Base-by-base conservation (phyloP, 345 rosid species). In the Eucalyptus marginata region DNA sequence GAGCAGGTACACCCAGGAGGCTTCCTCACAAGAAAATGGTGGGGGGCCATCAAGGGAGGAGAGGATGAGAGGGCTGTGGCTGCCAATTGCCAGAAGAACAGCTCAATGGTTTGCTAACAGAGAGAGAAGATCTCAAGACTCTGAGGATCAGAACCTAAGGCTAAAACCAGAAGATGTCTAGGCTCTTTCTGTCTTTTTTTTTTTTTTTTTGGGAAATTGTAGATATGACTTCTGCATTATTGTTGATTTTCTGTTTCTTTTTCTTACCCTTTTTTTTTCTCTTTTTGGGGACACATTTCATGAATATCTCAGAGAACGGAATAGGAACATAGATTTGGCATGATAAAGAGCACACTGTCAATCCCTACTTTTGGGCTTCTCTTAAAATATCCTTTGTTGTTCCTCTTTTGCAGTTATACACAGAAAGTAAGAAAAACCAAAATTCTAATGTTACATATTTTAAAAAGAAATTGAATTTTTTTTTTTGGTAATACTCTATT, bases 21-120 rank as follows among this genome's bases (percentile, higher is more conserved):
- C 90, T 87, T 89, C 89, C 58, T 80, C 68, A 33, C 88, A 79
- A 25, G 92, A 90, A 83, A 90, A 13, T 49, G 56, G 80, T 22
- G 13, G 43, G 14, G 88, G 90, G 86, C 86, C 59, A 43, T 86
- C 59, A 47, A 88, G 91, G 71, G 93, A 94, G 64, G 96, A 93
- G 51, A 93, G 94, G 86, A 89, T 76, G 80, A 92, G 96, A 92
- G 88, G 92, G 88, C 88, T 93, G 86, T 97, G 99, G 99, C 87
- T 96, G 90, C 96, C 96, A 24, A 96, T 96, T 89, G 98, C 97
- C 13, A 92, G 92, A 91, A 96, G 92, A 89, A 96, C 98, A 25
- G 95, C 94, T 90, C 94, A 93, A 51, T 94, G 99, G 99, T 95
- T 94, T 92, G 97, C 94, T 50, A 93, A 93, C 88, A 94, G 96